phyloP scores from a whole-genome alignment of 805 yeast genomes.

The Schwanniomyces polymorphus region DNA sequence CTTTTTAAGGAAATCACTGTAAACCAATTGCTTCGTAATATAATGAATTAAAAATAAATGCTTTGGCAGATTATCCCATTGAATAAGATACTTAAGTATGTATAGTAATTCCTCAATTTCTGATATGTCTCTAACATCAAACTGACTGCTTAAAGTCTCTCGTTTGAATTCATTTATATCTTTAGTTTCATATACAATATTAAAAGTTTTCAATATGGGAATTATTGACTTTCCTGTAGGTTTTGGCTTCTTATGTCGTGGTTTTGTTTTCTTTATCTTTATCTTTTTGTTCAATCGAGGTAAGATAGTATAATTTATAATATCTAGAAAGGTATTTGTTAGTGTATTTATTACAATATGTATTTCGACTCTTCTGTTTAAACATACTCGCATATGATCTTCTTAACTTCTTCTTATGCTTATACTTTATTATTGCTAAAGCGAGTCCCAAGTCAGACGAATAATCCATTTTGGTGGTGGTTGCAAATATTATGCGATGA shows the following conservation, averaged over 20 bases:
- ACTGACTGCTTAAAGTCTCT: not conserved
- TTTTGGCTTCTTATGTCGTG: not conserved
- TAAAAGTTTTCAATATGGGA: not conserved
- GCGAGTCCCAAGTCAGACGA: slow-evolving; percentile 8
- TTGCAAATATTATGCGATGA: not conserved
- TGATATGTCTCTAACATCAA: not conserved
- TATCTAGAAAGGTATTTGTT: not conserved
- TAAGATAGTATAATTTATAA: not conserved
- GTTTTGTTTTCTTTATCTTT: not conserved
- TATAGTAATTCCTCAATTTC: slow-evolving; percentile 1
- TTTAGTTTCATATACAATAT: not conserved
- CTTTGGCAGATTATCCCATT: slow-evolving; percentile 6
- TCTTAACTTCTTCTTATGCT: not conserved
- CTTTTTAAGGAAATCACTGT: not conserved
- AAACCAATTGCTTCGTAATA: not conserved
- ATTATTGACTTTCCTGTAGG: not conserved
- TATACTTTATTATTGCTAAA: slow-evolving; percentile 6
- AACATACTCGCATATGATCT: slow-evolving; percentile 3
- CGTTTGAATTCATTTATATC: not conserved
- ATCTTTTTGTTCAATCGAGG: not conserved
- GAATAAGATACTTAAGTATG: slow-evolving; percentile 2
- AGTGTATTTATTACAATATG: not conserved
- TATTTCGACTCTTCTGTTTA: not conserved
- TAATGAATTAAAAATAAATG: slow-evolving; percentile 4
- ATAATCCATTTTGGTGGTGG: not conserved